Percentiles rank a stretch among this genome's conserved stretches.
Evolutionary conservation across 1,284 basidiomycete genomes (phyloP).

Genomic region (Cronartium quercuum): DNA sequence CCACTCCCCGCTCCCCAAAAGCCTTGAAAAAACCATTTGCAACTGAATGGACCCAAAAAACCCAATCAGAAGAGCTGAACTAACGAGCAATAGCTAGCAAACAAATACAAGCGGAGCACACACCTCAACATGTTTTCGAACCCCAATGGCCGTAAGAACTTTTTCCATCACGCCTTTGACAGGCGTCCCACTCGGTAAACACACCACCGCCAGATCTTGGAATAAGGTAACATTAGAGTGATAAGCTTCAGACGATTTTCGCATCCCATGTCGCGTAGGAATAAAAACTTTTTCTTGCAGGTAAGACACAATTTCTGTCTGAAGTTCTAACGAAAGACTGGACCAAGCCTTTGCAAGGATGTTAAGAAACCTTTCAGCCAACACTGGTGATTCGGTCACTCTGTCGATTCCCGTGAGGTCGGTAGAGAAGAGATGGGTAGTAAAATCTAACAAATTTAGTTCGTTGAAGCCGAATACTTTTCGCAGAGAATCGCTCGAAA

Average conservation of each 20-base stretch:
- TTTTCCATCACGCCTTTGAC: constrained; percentile 73
- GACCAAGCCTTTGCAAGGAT: constrained; percentile 72
- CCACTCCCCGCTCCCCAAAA: constrained; percentile 52
- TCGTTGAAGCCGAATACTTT: constrained; percentile 65
- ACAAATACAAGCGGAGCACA: background rate
- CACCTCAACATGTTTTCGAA: constrained; percentile 74
- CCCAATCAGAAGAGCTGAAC: constrained; percentile 71
- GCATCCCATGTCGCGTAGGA: constrained; percentile 72
- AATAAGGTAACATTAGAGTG: constrained; percentile 83
- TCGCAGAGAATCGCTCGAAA: constrained; percentile 51
- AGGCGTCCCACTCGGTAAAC: constrained; percentile 60
- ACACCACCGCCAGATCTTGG: constrained; percentile 75
- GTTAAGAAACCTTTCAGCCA: constrained; percentile 74
- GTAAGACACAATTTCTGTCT: constrained; percentile 58
- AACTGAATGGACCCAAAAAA: constrained; percentile 55
- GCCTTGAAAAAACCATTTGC: constrained; percentile 51
- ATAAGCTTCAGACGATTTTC: constrained; percentile 67
- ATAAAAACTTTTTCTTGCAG: constrained; percentile 68
- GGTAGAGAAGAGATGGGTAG: constrained; percentile 60
- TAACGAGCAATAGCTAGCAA: constrained; percentile 24
- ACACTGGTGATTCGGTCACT: constrained; percentile 57
- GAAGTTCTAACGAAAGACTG: constrained; percentile 59
- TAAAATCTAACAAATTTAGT: constrained; percentile 69
- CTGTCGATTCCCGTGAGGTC: constrained; percentile 52
- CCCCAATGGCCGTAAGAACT: constrained; percentile 69